phyloP scores from a whole-genome alignment of 345 rosid genomes.

The Moricandia moricandioides region DNA sequence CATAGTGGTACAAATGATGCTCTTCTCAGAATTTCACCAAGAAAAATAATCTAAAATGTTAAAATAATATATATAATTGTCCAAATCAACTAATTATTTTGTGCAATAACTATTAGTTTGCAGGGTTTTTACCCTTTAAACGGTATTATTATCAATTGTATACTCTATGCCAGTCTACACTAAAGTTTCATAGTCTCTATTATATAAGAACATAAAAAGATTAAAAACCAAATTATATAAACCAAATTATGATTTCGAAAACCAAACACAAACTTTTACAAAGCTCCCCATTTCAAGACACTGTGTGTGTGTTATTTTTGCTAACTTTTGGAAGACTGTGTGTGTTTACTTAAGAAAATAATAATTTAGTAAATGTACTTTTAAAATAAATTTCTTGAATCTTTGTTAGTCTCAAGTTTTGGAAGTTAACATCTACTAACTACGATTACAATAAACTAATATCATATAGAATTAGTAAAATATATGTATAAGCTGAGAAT shows the following conservation, averaged over 20 bases:
- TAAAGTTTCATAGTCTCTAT: too few species aligned
- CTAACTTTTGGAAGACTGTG: neutral
- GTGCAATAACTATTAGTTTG: neutral
- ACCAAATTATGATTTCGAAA: neutral
- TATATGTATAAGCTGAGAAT: neutral
- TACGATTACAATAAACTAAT: too few species aligned
- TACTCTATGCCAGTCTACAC: too few species aligned
- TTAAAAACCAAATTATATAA: too few species aligned
- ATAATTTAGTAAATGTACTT: neutral
- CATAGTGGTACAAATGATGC: conserved; percentile 26
- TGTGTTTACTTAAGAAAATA: neutral
- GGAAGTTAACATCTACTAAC: neutral
- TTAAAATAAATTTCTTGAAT: neutral
- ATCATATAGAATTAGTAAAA: neutral
- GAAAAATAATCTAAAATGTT: too few species aligned
- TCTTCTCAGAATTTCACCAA: neutral
- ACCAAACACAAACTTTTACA: too few species aligned
- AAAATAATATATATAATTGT: neutral
- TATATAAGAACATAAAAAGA: too few species aligned
- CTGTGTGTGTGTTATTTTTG: too few species aligned
- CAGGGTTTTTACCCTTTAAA: too few species aligned
- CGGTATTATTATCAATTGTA: too few species aligned
- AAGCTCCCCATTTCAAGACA: too few species aligned
- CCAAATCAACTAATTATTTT: conserved; percentile 15
- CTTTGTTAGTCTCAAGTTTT: neutral